Conservation (phyloP, 2,329 filamentous ascomycete genomes). For the Diaporthe citrichinensis region DNA sequence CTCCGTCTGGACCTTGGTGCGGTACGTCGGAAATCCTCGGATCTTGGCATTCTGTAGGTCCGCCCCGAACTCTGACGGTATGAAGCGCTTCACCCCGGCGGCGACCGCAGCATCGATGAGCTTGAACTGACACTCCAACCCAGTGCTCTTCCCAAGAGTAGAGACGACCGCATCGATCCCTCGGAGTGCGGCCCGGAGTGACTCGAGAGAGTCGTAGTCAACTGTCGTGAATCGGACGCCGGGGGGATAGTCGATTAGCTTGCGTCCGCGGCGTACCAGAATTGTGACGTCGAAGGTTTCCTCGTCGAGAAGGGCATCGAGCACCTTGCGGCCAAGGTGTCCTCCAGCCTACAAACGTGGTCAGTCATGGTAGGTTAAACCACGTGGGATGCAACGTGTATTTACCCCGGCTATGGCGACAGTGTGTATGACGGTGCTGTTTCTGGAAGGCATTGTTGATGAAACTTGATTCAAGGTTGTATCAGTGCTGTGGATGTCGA, state of each 20-base stretch:
- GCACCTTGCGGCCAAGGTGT: neutral
- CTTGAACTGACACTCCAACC: slow-evolving; percentile 58
- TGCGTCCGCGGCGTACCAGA: neutral
- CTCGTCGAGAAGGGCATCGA: neutral
- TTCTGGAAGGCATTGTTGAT: neutral
- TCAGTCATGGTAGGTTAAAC: neutral
- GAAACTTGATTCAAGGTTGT: neutral
- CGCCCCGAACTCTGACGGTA: slow-evolving; percentile 68
- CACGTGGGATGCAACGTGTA: neutral
- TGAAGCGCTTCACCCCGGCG: slow-evolving; percentile 69
- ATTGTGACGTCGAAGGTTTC: neutral
- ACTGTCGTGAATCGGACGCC: slow-evolving; percentile 60
- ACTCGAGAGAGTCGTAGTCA: slow-evolving; percentile 59
- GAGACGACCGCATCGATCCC: slow-evolving; percentile 70
- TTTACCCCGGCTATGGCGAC: slow-evolving; percentile 8
- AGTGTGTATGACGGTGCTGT: neutral
- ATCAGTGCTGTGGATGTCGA: neutral
- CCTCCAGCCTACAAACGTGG: neutral
- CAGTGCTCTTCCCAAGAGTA: slow-evolving; percentile 58
- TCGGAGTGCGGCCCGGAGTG: slow-evolving; percentile 60
- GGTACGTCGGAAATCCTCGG: slow-evolving; percentile 42
- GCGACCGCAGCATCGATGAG: slow-evolving; percentile 69
- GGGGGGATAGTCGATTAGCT: slow-evolving; percentile 43
- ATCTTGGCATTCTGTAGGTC: slow-evolving; percentile 46
- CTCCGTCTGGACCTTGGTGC: slow-evolving; percentile 20